Conservation (phyloP, 2,329 filamentous ascomycete genomes). For the Penicillium sp. region DNA sequence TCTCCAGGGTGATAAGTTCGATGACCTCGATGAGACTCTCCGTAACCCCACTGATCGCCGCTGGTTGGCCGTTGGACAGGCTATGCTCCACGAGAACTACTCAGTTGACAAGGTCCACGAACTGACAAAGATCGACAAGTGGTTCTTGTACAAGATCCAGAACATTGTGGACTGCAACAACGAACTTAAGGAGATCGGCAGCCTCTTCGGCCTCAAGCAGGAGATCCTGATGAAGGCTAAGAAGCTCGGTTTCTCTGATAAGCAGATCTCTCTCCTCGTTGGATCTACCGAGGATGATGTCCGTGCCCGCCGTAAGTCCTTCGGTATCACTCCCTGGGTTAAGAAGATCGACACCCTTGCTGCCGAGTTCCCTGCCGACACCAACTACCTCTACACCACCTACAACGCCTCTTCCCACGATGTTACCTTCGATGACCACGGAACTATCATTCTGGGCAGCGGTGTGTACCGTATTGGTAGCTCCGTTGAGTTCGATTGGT, state of each 20-base stretch:
- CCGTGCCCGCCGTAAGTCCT: conserved; percentile 70
- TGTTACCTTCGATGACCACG: conserved; percentile 85
- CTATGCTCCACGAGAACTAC: conserved; percentile 95
- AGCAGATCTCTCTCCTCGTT: conserved; percentile 81
- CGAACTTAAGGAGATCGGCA: conserved; percentile 75
- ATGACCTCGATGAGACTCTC: conserved; percentile 80
- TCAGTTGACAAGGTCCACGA: conserved; percentile 85
- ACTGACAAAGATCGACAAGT: conserved; percentile 96
- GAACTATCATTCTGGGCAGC: conserved; percentile 77
- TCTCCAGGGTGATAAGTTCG: conserved; percentile 91
- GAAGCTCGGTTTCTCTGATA: conserved; percentile 95
- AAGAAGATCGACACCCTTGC: conserved; percentile 98
- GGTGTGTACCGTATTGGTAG: conserved; percentile 96
- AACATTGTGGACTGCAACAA: conserved; percentile 88
- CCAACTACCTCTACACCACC: conserved; percentile 94
- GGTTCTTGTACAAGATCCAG: conserved; percentile 97
- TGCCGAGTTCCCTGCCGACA: conserved; percentile 88
- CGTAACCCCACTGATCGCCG: conserved; percentile 89
- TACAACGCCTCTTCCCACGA: conserved; percentile 95
- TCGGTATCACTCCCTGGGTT: conserved; percentile 87
- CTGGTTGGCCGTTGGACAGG: conserved; percentile 94
- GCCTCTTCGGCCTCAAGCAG: conserved; percentile 74
- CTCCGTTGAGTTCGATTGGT: conserved; percentile 99
- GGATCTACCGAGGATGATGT: conserved; percentile 83
- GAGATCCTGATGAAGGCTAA: conserved; percentile 84